A percentile compares a stretch with the other conserved stretches of the same genome.
These are phyloP conservation scores for Sinapis alba DNA, from an alignment of 441 rosid genomes.

Conservation along the genomic window DNA sequence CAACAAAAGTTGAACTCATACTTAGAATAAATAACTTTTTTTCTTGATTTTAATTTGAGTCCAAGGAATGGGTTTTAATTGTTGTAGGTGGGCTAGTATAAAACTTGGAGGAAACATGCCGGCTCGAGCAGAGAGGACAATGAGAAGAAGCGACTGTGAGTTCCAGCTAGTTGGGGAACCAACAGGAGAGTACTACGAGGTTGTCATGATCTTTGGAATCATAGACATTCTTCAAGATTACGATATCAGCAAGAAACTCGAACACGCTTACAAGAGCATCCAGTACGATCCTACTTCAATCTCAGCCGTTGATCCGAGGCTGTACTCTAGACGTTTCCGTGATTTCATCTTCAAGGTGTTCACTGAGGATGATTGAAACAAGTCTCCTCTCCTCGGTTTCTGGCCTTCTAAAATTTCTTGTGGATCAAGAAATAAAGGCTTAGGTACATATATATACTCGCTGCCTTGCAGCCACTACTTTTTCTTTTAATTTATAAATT, in stretches of 20 bases:
- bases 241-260: conserved; percentile 73
- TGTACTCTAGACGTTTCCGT: conserved; percentile 66
- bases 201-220: conserved; percentile 62
- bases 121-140: conserved; percentile 60
- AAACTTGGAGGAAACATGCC: conserved; percentile 65
- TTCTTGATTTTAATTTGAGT: background rate
- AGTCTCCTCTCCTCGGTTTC: conserved; percentile 13
- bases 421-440: conserved; percentile 4
- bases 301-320: conserved; percentile 73
- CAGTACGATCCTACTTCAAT: conserved; percentile 71
- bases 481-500: background rate
- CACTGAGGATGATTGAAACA: conserved; percentile 50
- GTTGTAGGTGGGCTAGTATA: conserved; percentile 58
- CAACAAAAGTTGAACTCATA: background rate
- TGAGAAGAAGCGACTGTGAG: conserved; percentile 51
- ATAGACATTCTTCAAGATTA: conserved; percentile 76
- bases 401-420: conserved; percentile 14
- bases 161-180: conserved; percentile 62
- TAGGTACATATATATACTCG: background rate
- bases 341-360: conserved; percentile 67
- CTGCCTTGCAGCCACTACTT: background rate
- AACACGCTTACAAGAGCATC: conserved; percentile 69
- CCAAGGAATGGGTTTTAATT: background rate
- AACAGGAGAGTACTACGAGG: conserved; percentile 67
- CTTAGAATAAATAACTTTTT: background rate